A percentile compares a stretch with the other conserved stretches of the same genome.
Conservation (phyloP, 192 early-diverging fungal genomes). For the Coemansia sp. region DNA sequence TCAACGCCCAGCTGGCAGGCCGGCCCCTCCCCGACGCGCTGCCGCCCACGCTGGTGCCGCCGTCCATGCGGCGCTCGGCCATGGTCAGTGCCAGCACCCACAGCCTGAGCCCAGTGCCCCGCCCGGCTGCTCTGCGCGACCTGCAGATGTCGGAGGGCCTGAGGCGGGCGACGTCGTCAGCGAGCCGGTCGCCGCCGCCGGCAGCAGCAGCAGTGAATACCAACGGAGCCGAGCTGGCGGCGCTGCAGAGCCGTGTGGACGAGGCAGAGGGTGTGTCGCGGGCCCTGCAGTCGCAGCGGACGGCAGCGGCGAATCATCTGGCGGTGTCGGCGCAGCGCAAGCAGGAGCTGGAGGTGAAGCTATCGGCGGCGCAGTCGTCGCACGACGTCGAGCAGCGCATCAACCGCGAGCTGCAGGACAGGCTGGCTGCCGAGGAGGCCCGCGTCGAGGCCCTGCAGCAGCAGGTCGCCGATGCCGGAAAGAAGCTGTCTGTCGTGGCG, state of each 20-base stretch:
- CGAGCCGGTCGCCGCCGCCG: conserved; percentile 24
- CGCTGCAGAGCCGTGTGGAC: conserved; percentile 34
- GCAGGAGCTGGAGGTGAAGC: conserved; percentile 43
- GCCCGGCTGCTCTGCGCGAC: conserved; percentile 16
- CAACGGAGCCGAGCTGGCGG: conserved; percentile 9
- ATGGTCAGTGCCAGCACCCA: conserved; percentile 32
- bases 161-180: conserved; percentile 24
- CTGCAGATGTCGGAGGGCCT: conserved; percentile 15
- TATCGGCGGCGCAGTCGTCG: conserved; percentile 37
- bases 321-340: conserved; percentile 31
- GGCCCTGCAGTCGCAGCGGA: conserved; percentile 41
- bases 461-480: conserved; percentile 32
- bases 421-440: conserved; percentile 29
- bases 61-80: conserved; percentile 33
- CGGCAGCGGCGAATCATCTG: conserved; percentile 16
- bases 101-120: conserved; percentile 26
- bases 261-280: conserved; percentile 39
- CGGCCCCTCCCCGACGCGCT: conserved; percentile 49
- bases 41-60: conserved; percentile 44
- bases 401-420: conserved; percentile 47
- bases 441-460: conserved; percentile 18
- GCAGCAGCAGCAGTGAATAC: no score
- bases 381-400: conserved; percentile 44
- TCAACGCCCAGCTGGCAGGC: conserved; percentile 55
- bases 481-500: conserved; percentile 23